A percentile compares a stretch with the other conserved stretches of the same genome.
Evolutionary conservation across 2,329 filamentous ascomycete genomes (phyloP).

Genomic region (Penicillium sp.): DNA sequence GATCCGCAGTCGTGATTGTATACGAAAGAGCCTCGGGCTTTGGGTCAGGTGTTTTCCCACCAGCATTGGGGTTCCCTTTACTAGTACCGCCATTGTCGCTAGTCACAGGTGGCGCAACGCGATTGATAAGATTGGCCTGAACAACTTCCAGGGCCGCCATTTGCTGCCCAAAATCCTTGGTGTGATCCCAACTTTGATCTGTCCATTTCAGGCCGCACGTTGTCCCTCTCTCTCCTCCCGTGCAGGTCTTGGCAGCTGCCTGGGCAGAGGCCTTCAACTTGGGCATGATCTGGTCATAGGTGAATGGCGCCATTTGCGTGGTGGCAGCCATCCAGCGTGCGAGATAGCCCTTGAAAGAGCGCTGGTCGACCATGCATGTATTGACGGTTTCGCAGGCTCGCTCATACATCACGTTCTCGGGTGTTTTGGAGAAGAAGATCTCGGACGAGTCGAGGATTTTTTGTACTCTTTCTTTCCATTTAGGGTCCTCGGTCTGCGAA

Average conservation of each 20-base stretch:
- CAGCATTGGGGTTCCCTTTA: slow-evolving; percentile 35
- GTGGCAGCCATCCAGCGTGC: slow-evolving; percentile 62
- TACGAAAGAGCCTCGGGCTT: slow-evolving; percentile 18
- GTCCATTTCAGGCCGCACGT: slow-evolving; percentile 48
- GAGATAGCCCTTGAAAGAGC: slow-evolving; percentile 67
- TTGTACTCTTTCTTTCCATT: slow-evolving; percentile 57
- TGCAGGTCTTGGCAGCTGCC: slow-evolving; percentile 58
- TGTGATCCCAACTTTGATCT: slow-evolving; percentile 38
- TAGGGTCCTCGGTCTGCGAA: slow-evolving; percentile 37
- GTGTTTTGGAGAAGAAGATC: slow-evolving; percentile 54
- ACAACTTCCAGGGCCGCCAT: slow-evolving; percentile 43
- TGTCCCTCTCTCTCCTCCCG: slow-evolving; percentile 45
- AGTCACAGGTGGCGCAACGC: slow-evolving; percentile 35
- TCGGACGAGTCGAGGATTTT: slow-evolving; percentile 57
- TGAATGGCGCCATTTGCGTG: slow-evolving; percentile 61
- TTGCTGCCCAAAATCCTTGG: slow-evolving; percentile 43
- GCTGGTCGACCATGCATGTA: slow-evolving; percentile 65
- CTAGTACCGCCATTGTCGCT: slow-evolving; percentile 36
- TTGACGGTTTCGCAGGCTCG: slow-evolving; percentile 58
- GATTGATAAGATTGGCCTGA: slow-evolving; percentile 36
- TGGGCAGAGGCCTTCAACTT: slow-evolving; percentile 56
- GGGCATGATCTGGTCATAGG: slow-evolving; percentile 53
- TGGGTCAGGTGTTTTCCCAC: slow-evolving; percentile 17
- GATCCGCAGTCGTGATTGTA: slow-evolving; percentile 38
- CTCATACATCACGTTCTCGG: slow-evolving; percentile 58